Base-by-base conservation (phyloP, 208 protist species). In the Leishmania martiniquensis region DNA sequence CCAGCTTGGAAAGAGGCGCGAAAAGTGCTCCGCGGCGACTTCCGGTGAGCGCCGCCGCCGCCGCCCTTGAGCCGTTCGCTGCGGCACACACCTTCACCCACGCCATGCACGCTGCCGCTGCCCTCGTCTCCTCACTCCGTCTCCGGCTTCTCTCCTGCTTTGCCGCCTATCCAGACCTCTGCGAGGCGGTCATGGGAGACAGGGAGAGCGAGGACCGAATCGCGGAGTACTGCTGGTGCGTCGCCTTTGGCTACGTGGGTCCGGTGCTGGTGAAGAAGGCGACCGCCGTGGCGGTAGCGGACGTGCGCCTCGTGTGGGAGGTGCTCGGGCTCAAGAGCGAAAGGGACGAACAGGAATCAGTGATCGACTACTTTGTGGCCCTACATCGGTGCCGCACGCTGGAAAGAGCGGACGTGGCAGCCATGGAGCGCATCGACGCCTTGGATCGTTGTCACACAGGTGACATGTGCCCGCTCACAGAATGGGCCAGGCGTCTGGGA, bases 61-160 rank as follows among this genome's bases (percentile, higher is more conserved):
- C 73, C 32, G 80, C 80, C 20, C 74, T 83, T 7, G 74, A 79
- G 44, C 80, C 80, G 22, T 69, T 73, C 60, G 66, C 82, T 13
- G 72, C 77, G 51, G 82, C 67, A 39, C 72, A 80, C 72, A 78
- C 77, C 67, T 82, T 85, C 55, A 65, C 86, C 9, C 82, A 84
- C 54, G 91, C 91, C 25, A 83, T 91, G 75, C 81, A 87, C 75
- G 80, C 85, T 32, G 70, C 88, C 13, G 80, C 84, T 6, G 84
- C 87, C 54, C 82, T 95, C 66, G 89, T 92, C 29, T 93, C 85
- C 68, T 95, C 91, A 7, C 79, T 95, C 39, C 83, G 91, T 45
- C 78, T 95, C 37, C 91, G 91, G 4, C 74, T 94, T 32, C 77
- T 94, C 47, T 91, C 90, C 17, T 87, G 81, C 65, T 72, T 89